Base-by-base conservation (phyloP, 306 rosid genomes). In the Prunus persica region DNA sequence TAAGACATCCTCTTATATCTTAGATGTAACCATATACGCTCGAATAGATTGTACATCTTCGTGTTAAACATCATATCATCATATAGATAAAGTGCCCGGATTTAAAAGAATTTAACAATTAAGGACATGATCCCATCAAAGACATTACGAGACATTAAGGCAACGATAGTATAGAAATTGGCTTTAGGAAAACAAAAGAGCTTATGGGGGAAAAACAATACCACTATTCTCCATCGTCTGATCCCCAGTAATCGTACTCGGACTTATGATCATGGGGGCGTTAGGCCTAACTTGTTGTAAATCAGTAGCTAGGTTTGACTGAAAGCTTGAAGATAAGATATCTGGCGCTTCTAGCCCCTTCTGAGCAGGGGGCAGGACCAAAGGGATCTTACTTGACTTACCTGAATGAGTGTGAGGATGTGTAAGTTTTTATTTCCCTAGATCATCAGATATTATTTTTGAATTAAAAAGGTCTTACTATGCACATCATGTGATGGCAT, bases 371-470 rank as follows among this genome's bases (percentile, higher is more conserved):
- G 77, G 18, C 8, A 38, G 74, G 68, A 65, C n/a, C 69, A 69
- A 78, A 66, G 84, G 82, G 22, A 45, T 73, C 75, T 76, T 80
- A 73, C 67, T 78, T 69, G 75, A 76, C 81, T 80, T 85, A 16
- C 91, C 95, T 89, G 77, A 65, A 80, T 28, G 75, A 65, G 16
- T 20, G 27, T 73, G 60, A 77, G 32, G 24, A 41, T 66, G 70
- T 7, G 38, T 65, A 62, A 47, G 8, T 49, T 19, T 61, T 20
- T 25, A 28, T 45, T 62, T 34, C 25, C 52, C 22, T 25, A 28
- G 32, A 30, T 22, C 27, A 47, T 77, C 49, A 43, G 13, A 16
- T 47, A 60, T 57, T n/a, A 22, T n/a, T 9, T 34, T 38, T 18
- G 20, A 32, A 32, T 65, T 6, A 11, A 64, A 15, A 32, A 32